phyloP scores from a whole-genome alignment of 1,139 yeast genomes.

The Taphrina flavorubra region DNA sequence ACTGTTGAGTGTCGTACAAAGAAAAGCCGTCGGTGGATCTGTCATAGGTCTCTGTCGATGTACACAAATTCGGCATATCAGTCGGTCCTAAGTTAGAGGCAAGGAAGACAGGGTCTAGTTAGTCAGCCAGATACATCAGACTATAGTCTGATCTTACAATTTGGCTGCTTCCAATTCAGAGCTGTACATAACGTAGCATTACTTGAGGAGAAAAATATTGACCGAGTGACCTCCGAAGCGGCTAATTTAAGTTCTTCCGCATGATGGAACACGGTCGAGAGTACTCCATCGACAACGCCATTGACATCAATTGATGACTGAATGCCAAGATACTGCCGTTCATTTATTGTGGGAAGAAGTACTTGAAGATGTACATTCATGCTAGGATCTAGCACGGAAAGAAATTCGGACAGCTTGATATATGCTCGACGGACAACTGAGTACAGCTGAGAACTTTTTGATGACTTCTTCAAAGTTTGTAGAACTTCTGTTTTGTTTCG shows the following conservation, averaged over 20 bases:
- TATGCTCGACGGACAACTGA: slow-evolving; percentile 47
- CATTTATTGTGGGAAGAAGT: slow-evolving; percentile 77
- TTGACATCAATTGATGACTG: slow-evolving; percentile 61
- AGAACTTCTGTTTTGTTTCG: not conserved
- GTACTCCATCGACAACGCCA: slow-evolving; percentile 72
- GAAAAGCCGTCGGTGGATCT: slow-evolving; percentile 52
- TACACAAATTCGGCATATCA: slow-evolving; percentile 47
- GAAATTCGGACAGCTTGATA: slow-evolving; percentile 52
- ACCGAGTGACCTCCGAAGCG: slow-evolving; percentile 38
- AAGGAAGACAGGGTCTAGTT: slow-evolving; percentile 38
- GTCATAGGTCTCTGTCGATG: slow-evolving; percentile 8
- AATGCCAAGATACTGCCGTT: slow-evolving; percentile 59
- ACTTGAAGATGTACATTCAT: slow-evolving; percentile 79
- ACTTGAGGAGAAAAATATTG: slow-evolving; percentile 76
- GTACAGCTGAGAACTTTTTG: not conserved
- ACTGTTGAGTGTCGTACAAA: slow-evolving; percentile 52
- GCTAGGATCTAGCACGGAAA: slow-evolving; percentile 61
- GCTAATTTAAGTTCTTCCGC: slow-evolving; percentile 52
- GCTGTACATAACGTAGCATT: slow-evolving; percentile 89
- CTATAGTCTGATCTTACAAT: slow-evolving; percentile 68
- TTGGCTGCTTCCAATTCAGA: slow-evolving; percentile 97
- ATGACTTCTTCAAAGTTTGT: slow-evolving; percentile 1
- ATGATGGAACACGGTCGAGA: slow-evolving; percentile 76
- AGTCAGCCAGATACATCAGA: slow-evolving; percentile 40
- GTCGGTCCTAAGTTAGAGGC: slow-evolving; percentile 19